Base-by-base conservation (phyloP, 768 basidiomycete genomes). In the Kwoniella bestiolae region DNA sequence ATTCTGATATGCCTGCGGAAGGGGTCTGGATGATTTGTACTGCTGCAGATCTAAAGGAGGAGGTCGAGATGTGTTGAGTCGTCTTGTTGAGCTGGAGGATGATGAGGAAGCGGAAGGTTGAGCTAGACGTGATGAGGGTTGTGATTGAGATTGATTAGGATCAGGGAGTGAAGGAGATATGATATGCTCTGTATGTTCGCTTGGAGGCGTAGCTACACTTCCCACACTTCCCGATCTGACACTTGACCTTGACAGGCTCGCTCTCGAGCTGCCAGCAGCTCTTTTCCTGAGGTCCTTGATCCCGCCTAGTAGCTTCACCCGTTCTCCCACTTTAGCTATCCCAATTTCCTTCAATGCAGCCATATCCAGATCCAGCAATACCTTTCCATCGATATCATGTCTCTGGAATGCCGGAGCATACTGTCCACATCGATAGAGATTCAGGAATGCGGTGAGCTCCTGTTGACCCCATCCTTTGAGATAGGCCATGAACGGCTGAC, bases 351-450 rank as follows among this genome's bases (percentile, higher is more conserved):
- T 91, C 55, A 99, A 83, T 2, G 88, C 89, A 6, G 83, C 81
- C 80, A 94, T 91, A 76, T 98, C 95, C 49, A 98, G 83, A 68
- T 99, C 96, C 55, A 97, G 85, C 18, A 99, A 82, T 23, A 99
- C 88, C 76, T 92, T 90, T 5, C 95, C 94, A 56, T 92, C 83
- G 73, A 99, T 95, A 77, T 99, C 95, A 82, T 95, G 91, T 3
- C 85, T 84, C 52, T 84, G 86, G 83, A 99, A 99, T 0, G 85
- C 83, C 7, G 84, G 80, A 9, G 88, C 86, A 75, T 89, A 89
- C 41, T 84, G 84, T 0, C 82, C 85, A 73, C 92, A 93, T 74
- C 87, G 90, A 73, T 90, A 88, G 18, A 91, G 87, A 0, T 84
- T 73, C 34, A 99, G 85, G 91, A 94, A 99, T 51, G 84, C 83